Evolutionary conservation across 2,329 filamentous ascomycete species (phyloP).

Genomic region (Microcera coccophila): DNA sequence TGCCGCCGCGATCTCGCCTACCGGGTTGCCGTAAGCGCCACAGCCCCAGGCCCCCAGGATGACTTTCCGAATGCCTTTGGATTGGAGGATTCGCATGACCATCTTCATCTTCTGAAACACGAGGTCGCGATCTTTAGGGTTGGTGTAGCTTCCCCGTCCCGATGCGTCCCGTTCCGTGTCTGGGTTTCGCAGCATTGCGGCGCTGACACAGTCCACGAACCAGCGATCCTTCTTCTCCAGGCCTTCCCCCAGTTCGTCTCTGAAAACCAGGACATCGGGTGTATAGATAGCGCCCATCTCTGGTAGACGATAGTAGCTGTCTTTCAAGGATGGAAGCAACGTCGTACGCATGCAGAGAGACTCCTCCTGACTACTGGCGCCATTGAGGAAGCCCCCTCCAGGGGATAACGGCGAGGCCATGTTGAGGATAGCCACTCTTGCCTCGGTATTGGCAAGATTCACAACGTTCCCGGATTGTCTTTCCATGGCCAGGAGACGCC

Average conservation of each 20-base stretch:
- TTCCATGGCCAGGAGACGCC: conserved; percentile 9
- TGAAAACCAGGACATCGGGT: conserved; percentile 57
- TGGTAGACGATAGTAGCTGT: conserved; percentile 57
- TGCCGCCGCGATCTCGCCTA: conserved; percentile 52
- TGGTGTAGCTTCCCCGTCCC: conserved; percentile 36
- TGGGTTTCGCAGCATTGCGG: conserved; percentile 57
- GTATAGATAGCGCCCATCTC: conserved; percentile 55
- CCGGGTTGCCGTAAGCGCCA: conserved; percentile 60
- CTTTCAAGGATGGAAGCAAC: conserved; percentile 53
- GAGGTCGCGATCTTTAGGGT: conserved; percentile 47
- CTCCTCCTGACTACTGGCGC: conserved; percentile 59
- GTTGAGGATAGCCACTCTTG: conserved; percentile 53
- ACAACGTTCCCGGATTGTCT: not conserved
- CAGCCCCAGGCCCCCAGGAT: conserved; percentile 64
- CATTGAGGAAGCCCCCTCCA: conserved; percentile 58
- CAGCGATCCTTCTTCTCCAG: conserved; percentile 48
- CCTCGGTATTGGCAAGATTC: conserved; percentile 11
- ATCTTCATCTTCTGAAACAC: conserved; percentile 53
- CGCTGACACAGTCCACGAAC: conserved; percentile 56
- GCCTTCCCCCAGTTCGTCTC: conserved; percentile 33
- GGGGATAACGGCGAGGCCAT: conserved; percentile 61
- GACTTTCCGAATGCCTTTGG: conserved; percentile 44
- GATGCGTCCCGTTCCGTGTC: conserved; percentile 42
- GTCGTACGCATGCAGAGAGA: conserved; percentile 59
- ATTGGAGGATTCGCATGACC: conserved; percentile 50